Conservation (phyloP, 2,329 filamentous ascomycete species). For the Sclerotinia spermophila region DNA sequence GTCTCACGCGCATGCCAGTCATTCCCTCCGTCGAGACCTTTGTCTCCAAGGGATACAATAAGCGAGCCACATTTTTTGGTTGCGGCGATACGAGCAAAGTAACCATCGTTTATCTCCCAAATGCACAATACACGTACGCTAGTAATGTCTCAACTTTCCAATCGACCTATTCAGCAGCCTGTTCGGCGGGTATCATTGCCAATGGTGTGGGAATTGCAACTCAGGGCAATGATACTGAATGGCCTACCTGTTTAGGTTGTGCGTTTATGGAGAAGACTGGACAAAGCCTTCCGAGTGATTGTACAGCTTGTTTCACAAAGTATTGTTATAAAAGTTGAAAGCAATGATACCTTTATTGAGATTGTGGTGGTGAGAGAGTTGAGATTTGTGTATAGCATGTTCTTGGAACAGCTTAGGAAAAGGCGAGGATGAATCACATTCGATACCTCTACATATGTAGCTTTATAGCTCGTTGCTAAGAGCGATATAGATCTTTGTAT, state of each 20-base stretch:
- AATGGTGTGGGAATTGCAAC: slow-evolving; percentile 42
- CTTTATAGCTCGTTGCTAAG: not conserved
- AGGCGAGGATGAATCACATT: too few species aligned
- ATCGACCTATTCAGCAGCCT: slow-evolving; percentile 38
- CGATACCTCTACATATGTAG: not conserved
- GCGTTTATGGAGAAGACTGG: slow-evolving; percentile 40
- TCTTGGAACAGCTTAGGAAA: not conserved
- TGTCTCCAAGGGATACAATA: slow-evolving; percentile 36
- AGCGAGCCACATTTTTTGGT: slow-evolving; percentile 42
- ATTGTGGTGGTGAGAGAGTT: not conserved
- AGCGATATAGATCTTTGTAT: too few species aligned
- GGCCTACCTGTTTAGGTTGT: slow-evolving; percentile 44
- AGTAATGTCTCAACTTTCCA: slow-evolving; percentile 36
- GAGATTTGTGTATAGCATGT: not conserved
- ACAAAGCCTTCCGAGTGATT: slow-evolving; percentile 36
- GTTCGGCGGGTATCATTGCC: slow-evolving; percentile 40
- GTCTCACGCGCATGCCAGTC: slow-evolving; percentile 42
- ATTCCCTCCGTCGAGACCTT: slow-evolving; percentile 40
- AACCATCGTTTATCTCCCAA: slow-evolving; percentile 40
- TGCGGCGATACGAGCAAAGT: slow-evolving; percentile 37
- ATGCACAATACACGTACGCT: slow-evolving; percentile 39
- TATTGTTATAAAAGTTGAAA: slow-evolving; percentile 37
- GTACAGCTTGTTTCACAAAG: slow-evolving; percentile 41
- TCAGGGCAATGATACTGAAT: slow-evolving; percentile 37
- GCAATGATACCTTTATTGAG: not conserved